Base-by-base conservation (phyloP, 2,329 filamentous ascomycete species). In the Claviceps lovelessii region DNA sequence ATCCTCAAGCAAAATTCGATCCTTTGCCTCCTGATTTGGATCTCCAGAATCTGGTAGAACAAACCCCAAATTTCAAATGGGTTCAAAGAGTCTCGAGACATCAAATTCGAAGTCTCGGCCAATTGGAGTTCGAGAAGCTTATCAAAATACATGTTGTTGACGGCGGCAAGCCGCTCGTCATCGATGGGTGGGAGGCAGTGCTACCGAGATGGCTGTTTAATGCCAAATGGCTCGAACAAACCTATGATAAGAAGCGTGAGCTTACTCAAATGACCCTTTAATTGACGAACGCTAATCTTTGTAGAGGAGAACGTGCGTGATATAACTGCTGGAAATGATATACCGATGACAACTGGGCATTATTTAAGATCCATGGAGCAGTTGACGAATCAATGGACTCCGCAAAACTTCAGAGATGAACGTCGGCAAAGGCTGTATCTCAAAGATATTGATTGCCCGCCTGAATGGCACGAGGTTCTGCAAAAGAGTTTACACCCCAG, bases 381-480 rank as follows among this genome's bases (percentile, higher is more conserved):
- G 60, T 80, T 97, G 37, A 83, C 90, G 0, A 85, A 91, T 52
- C 89, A 95, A 65, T 95, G 88, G 75, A 85, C 77, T 9, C 73
- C 80, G 0, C 77, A 76, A 49, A 91, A 88, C 59, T 95, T 86
- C 66, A 84, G 84, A 57, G 86, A 94, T 59, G 82, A 88, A 58
- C 80, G 81, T 42, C 78, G 87, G 28, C 93, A 98, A 66, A 82
- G 93, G 13, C 81, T 97, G 1, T 98, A 98, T 66, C 73, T 97
- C 29, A 98, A 98, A 65, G 93, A 98, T 65, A 96, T 98, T 56
- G 93, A 98, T 67, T 96, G 90, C 61, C 93, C 93, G 0, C 73
- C 78, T 1, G 83, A 91, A 56, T 98, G 93, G 93, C 83, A 85
- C 52, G 79, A 91, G 33, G 84, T 87, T 56, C 72, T 98, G 19